Conservation (phyloP, 2,329 filamentous ascomycete species). For the Daldinia eschscholtzii region DNA sequence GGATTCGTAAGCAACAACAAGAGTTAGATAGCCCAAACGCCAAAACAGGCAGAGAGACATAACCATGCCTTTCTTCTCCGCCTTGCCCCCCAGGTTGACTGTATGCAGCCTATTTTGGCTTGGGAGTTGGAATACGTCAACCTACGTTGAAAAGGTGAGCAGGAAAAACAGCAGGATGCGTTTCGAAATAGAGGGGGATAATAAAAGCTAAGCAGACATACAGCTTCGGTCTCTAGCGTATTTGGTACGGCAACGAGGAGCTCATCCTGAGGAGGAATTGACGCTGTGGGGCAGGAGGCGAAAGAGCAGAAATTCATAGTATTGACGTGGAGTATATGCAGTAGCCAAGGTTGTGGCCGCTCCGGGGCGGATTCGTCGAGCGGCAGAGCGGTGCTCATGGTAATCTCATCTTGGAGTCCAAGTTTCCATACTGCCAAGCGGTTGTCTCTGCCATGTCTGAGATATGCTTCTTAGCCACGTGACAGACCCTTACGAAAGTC, state of each 20-base stretch:
- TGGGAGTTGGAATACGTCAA: conserved; percentile 88
- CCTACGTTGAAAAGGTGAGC: conserved; percentile 55
- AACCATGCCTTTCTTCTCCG: conserved; percentile 79
- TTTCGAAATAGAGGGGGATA: background rate
- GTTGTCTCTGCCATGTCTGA: conserved; percentile 90
- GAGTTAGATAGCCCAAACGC: conserved; percentile 63
- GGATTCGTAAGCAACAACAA: conserved; percentile 87
- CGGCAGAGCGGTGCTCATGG: conserved; percentile 77
- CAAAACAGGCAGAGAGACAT: conserved; percentile 81
- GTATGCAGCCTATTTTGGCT: conserved; percentile 76
- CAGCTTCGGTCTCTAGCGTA: conserved; percentile 77
- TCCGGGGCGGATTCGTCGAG: conserved; percentile 68
- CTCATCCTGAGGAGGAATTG: conserved; percentile 53
- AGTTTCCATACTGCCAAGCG: conserved; percentile 88
- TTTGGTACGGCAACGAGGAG: conserved; percentile 85
- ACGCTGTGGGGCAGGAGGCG: conserved; percentile 65
- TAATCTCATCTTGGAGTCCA: conserved; percentile 67
- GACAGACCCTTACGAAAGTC: conserved; percentile 11
- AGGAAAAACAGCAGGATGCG: background rate
- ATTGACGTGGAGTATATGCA: conserved; percentile 87
- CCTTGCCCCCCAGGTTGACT: conserved; percentile 57
- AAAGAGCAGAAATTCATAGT: conserved; percentile 97
- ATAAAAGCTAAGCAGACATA: conserved; percentile 50
- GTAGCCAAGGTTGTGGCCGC: conserved; percentile 81
- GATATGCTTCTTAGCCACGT: conserved; percentile 34